Evolutionary conservation across 2,329 filamentous ascomycete genomes (phyloP), one percentile per base, ranked within the genome.

Genomic region (Penicillium sclerotigenum): DNA sequence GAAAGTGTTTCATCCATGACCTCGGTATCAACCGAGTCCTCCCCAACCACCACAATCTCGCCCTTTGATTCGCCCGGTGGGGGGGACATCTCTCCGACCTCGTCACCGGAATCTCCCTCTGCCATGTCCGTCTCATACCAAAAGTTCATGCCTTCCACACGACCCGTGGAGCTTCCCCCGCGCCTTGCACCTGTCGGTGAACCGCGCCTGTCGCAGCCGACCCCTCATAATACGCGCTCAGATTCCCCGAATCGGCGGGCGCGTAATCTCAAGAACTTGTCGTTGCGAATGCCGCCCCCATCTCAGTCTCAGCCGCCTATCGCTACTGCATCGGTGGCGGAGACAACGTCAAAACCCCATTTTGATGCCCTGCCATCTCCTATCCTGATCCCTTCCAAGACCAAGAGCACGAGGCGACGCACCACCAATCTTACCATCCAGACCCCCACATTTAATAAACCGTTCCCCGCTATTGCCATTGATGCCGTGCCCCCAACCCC

Each of bases 1-100:
- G 69, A 73, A 61, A 79, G 75, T 62, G 65, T 77, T 37, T 77
- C 75, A 11, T 76, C 75, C 10, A 68, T 73, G 50, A 70, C 70
- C n/a, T 90, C 89, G 16, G 90, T 90, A 61, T 97, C 94, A 1
- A 90, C 90, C 40, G 92, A 96, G 68, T 96, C 93, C 22, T 97
- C 93, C 9, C 94, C 94, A 1, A 97, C 93, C 8, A 97, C 92
- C 4, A 96, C 93, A 2, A 84, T 94, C 47, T 96, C 91, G 6
- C 96, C 91, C 20, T 90, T 93, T 61, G 93, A 96, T 75, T 95
- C 92, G 5, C 93, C 91, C 9, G 90, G 91, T 29, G 81, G 94
- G 47, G 92, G 92, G 29, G 93, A 97, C 66, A 88, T 90, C 8
- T 97, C 93, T 5, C 91, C 94, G 3, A 93, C 88, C 50, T 91